phyloP scores from a whole-genome alignment of 192 early-diverging fungal species.

The Physocladia obscura region DNA sequence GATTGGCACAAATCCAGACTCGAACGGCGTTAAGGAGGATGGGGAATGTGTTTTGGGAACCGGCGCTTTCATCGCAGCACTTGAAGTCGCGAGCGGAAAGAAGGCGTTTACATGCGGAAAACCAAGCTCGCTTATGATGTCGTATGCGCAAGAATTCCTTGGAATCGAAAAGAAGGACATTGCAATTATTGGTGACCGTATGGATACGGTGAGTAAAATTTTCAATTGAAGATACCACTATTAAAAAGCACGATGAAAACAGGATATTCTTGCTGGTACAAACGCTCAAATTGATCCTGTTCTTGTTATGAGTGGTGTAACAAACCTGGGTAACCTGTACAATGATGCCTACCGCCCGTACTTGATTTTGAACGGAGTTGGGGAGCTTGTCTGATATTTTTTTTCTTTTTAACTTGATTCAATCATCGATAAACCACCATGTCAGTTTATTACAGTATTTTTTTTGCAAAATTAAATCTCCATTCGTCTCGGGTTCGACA shows the following conservation, averaged over 20 bases:
- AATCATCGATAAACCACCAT: too few relatives aligned
- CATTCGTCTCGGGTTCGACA: too few relatives aligned
- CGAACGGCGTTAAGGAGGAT: constrained; percentile 50
- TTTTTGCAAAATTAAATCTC: too few relatives aligned
- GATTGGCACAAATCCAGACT: constrained; percentile 66
- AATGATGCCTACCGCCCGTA: constrained; percentile 56
- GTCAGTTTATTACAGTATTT: too few relatives aligned
- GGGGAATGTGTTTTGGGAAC: constrained; percentile 46
- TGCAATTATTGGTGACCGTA: constrained; percentile 66
- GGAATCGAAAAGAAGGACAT: constrained; percentile 55
- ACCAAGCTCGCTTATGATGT: constrained; percentile 58
- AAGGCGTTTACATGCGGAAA: constrained; percentile 64
- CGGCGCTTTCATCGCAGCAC: constrained; percentile 57
- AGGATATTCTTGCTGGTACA: constrained; percentile 61
- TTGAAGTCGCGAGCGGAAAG: constrained; percentile 58
- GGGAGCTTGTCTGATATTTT: constrained; percentile 20
- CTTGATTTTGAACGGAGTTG: constrained; percentile 56
- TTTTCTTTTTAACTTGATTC: too few relatives aligned
- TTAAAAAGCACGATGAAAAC: not conserved
- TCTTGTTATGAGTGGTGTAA: constrained; percentile 57
- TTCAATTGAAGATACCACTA: not conserved
- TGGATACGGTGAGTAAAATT: constrained; percentile 50
- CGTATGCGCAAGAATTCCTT: constrained; percentile 54
- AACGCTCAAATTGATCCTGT: constrained; percentile 58
- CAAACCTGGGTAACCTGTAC: constrained; percentile 42